Evolutionary conservation across 192 early-diverging fungal genomes (phyloP), one percentile per base, ranked within the genome.

Genomic region (Paraglomus brasilianum): DNA sequence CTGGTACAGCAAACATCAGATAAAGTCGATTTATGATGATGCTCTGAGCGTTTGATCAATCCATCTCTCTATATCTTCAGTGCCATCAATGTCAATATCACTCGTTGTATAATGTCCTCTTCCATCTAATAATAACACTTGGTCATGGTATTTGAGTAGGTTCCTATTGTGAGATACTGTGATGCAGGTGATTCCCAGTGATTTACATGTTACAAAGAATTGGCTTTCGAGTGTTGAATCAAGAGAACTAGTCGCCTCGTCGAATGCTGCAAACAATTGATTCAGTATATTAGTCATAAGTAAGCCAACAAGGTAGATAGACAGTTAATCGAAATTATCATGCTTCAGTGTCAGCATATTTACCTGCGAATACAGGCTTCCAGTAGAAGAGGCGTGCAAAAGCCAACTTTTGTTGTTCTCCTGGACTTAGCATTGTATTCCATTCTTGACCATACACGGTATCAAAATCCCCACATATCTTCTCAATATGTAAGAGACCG

Each of bases 111-210:
- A 80, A 1, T 44, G 55, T 0, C 78, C 78, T 11, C 55, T 38
- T 0, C 68, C 70, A 56, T 72, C 68, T 8, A 80, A 57, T 17
- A 52, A 41, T 52, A 80, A 57, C 62, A 70, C 62, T 21, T 75
- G 71, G 46, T 72, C 69, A 47, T 80, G 78, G 53, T 66, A 76
- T 41, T 55, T 24, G 43, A 74, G 68, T 59, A 80, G 58, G 17
- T 41, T 58, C 19, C 43, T 47, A 46, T 92, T 85, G 67, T 99
- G 97, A 5, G 89, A 91, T 22, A 99, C 90, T 11, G 94, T 93
- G n/a, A 98, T 86, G 7, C 94, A 75, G 1, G 95, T 94, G 66
- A 96, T 91, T 1, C 86, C 88, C 3, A 80, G 70, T 39, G 87
- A 77, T 45, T 86, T 82, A 24, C 86, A 77, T 13, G 78, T 71